A percentile compares a stretch with the other conserved stretches of the same genome.
These are phyloP conservation scores for Trichoderma gracile DNA, from an alignment of 2,329 filamentous ascomycete genomes.

Conservation along the genomic window DNA sequence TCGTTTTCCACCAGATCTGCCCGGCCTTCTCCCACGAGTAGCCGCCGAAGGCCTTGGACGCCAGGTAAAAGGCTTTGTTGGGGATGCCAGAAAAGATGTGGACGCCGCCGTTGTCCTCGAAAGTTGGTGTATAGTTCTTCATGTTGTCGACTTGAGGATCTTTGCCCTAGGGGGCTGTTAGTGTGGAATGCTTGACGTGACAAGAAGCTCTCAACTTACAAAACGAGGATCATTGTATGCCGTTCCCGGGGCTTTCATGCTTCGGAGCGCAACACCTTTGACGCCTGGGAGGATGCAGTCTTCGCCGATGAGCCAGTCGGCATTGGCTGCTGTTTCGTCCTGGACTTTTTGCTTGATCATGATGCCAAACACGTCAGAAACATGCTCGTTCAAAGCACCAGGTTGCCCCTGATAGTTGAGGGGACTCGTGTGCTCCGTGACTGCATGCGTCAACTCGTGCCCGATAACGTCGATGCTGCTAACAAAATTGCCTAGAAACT, in stretches of 20 bases:
- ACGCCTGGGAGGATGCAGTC: slow-evolving; percentile 52
- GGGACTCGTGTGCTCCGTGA: slow-evolving; percentile 52
- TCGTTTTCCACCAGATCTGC: slow-evolving; percentile 54
- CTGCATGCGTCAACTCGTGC: slow-evolving; percentile 58
- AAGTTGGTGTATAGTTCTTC: slow-evolving; percentile 43
- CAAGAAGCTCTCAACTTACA: slow-evolving; percentile 35
- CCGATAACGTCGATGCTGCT: slow-evolving; percentile 57
- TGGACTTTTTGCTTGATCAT: slow-evolving; percentile 58
- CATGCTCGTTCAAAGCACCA: slow-evolving; percentile 58
- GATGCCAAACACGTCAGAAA: slow-evolving; percentile 58
- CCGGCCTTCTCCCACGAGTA: slow-evolving; percentile 57
- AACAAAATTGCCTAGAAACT: slow-evolving; percentile 54
- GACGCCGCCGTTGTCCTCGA: slow-evolving; percentile 54
- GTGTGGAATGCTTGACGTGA: background rate
- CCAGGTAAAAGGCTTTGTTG: slow-evolving; percentile 58
- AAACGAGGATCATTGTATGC: slow-evolving; percentile 55
- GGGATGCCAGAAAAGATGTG: slow-evolving; percentile 60
- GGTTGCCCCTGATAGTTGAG: slow-evolving; percentile 54
- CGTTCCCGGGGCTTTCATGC: slow-evolving; percentile 56
- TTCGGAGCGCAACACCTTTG: slow-evolving; percentile 54
- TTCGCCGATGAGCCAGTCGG: slow-evolving; percentile 59
- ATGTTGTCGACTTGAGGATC: slow-evolving; percentile 55
- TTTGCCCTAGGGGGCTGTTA: slow-evolving; percentile 43
- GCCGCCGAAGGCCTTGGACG: slow-evolving; percentile 50
- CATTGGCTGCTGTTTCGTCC: slow-evolving; percentile 46